A percentile compares a stretch with the other conserved stretches of the same genome.
These are phyloP conservation scores for Hirsutella rhossiliensis DNA, from an alignment of 2,329 filamentous ascomycete genomes.

Conservation along the genomic window DNA sequence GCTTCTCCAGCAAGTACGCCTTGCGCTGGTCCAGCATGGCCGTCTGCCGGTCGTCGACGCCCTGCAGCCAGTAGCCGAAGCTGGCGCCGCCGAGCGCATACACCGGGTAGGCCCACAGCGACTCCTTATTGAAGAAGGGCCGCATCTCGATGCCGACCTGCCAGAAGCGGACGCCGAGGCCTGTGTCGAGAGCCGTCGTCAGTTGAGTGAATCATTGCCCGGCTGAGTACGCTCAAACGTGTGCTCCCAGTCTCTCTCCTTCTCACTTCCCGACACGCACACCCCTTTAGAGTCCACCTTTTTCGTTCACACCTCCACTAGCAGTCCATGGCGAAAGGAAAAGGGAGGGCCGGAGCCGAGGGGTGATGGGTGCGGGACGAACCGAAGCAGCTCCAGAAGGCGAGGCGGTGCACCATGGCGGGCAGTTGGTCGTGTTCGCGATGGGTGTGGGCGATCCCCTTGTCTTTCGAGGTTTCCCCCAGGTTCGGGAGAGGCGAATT, in stretches of 20 bases:
- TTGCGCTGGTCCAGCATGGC: constrained; percentile 68
- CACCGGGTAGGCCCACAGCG: constrained; percentile 83
- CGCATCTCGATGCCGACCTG: constrained; percentile 98
- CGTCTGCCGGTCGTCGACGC: constrained; percentile 74
- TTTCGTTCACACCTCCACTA: no score
- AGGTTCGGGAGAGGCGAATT: constrained; percentile 3
- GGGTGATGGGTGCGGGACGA: constrained; percentile 21
- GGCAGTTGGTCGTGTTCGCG: constrained; percentile 10
- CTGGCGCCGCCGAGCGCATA: constrained; percentile 77
- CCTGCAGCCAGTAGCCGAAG: constrained; percentile 95
- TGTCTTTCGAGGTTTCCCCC: not conserved
- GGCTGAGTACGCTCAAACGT: not conserved
- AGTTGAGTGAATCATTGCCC: not conserved
- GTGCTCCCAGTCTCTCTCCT: no score
- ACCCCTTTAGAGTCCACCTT: not conserved
- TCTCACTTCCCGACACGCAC: not conserved
- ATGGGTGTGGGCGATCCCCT: not conserved
- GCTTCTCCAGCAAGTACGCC: constrained; percentile 75
- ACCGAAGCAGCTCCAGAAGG: constrained; percentile 92
- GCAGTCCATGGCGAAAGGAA: not conserved
- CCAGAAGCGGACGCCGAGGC: constrained; percentile 85
- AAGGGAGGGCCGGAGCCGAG: not conserved
- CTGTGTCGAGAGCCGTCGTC: constrained; percentile 35
- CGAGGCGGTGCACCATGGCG: constrained; percentile 51
- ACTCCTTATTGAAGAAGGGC: constrained; percentile 74